phyloP scores from a whole-genome alignment of 495 filamentous ascomycete species.

The Aspergillus baeticus region DNA sequence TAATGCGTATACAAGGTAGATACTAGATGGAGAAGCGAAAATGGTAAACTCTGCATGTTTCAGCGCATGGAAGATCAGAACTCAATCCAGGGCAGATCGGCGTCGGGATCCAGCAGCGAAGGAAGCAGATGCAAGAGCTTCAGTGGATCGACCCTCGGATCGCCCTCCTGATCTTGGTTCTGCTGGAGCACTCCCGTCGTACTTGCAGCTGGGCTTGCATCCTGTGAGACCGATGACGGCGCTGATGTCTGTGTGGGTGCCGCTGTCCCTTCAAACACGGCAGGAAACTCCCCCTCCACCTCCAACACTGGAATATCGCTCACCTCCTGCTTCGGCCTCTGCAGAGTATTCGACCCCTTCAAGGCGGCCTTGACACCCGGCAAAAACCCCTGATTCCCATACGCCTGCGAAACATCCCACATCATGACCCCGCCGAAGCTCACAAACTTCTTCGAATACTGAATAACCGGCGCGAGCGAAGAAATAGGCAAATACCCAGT shows the following conservation, averaged over 20 bases:
- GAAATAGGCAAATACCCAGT: slow-evolving; percentile 54
- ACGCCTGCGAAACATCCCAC: slow-evolving; percentile 67
- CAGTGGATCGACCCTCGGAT: neutral
- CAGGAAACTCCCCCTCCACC: neutral
- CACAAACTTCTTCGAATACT: slow-evolving; percentile 49
- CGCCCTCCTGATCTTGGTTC: neutral
- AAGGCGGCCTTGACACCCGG: slow-evolving; percentile 34
- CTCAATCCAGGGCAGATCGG: neutral
- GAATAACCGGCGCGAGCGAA: slow-evolving; percentile 46
- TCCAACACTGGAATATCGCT: neutral
- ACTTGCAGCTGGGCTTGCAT: neutral
- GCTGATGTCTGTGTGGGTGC: too few species aligned
- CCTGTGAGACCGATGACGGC: too few species aligned
- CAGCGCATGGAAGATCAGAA: slow-evolving; percentile 2
- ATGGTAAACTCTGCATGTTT: neutral
- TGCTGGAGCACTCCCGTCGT: neutral
- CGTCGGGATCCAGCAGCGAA: neutral
- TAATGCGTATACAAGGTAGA: too few species aligned
- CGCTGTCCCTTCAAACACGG: too few species aligned
- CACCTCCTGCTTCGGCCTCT: neutral
- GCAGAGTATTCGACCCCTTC: neutral
- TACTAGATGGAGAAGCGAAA: neutral
- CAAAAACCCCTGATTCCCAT: slow-evolving; percentile 58
- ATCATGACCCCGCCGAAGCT: slow-evolving; percentile 72
- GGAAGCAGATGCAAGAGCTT: neutral